Conservation (phyloP, 1,284 basidiomycete species). For the Pholiota adiposa region DNA sequence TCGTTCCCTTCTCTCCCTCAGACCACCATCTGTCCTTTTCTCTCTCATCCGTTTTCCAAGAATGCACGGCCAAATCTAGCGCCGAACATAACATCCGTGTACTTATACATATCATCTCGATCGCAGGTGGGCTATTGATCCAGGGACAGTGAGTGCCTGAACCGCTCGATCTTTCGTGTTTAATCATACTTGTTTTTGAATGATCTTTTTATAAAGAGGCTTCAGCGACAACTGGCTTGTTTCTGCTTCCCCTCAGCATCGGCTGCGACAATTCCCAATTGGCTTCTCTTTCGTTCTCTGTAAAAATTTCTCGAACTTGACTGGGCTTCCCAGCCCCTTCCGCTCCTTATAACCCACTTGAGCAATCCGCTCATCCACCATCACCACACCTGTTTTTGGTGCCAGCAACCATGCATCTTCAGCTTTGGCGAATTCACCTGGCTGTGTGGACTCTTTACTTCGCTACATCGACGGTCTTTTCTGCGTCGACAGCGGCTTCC, state of each 20-base stretch:
- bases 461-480: not conserved
- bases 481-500: not conserved
- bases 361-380: slow-evolving; percentile 14
- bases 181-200: slow-evolving; percentile 14
- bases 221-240: slow-evolving; percentile 1
- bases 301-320: not conserved
- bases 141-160: slow-evolving; percentile 12
- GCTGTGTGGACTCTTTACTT: slow-evolving; percentile 2
- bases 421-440: not conserved
- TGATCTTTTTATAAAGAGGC: slow-evolving; percentile 7
- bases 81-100: not conserved
- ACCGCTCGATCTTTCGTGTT: not conserved
- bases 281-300: not conserved
- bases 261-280: not conserved
- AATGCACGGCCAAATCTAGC: not conserved
- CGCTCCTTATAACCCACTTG: slow-evolving; percentile 8
- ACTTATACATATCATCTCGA: not conserved
- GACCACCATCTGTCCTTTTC: not conserved
- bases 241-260: not conserved
- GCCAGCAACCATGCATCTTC: slow-evolving; percentile 6
- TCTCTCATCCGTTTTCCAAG: not conserved
- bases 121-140: not conserved
- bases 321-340: slow-evolving; percentile 7
- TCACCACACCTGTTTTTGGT: slow-evolving; percentile 1
- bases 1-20: not conserved